Evolutionary conservation across 345 rosid genomes (phyloP), one percentile per base, ranked within the genome.

Genomic region (Eucalyptus sideroxylon): DNA sequence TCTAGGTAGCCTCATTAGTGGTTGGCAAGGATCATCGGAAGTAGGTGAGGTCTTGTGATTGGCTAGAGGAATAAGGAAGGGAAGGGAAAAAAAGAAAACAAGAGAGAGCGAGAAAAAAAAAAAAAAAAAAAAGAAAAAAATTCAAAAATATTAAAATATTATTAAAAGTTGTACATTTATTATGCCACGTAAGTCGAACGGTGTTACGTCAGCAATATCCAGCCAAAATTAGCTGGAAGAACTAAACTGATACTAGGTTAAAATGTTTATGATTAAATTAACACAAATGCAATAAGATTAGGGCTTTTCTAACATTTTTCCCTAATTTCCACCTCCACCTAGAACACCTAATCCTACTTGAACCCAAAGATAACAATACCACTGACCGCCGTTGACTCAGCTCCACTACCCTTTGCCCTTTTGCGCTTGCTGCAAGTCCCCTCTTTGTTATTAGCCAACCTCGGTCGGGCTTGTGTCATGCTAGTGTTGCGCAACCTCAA

Each of bases 141-240:
- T 6, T 0, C 0, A 51, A 51, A 17, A 17, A 51, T 16, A 6
- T 16, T 6, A 51, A 51, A 51, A 17, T 51, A 51, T 53, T 19
- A 53, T 53, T 19, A 17, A 53, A 53, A 19, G 1, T 53, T 53
- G 9, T 53, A 53, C 0, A 53, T 19, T 16, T 50, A 50, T 17
- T 51, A 51, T 51, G 10, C 0, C 4, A 8, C 2, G 2, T 8
- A 53, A 8, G 24, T 8, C 24, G 2, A 53, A 0, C 5, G 1
- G 1, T 19, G 1, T 53, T 0, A 21, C 1, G 5, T 53, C 0
- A 19, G 2, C 0, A 53, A 53, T 53, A 53, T 53, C 0, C 0
- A 1, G 5, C 11, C 1, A 53, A 53, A 53, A 8, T 53, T 53
- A 53, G 0, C 0, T 0, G 0, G 11, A 53, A 53, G 0, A 2